A percentile compares a stretch with the other conserved stretches of the same genome.
phyloP scores from a whole-genome alignment of 140 eudicot species.

The Eryngium alpinum region DNA sequence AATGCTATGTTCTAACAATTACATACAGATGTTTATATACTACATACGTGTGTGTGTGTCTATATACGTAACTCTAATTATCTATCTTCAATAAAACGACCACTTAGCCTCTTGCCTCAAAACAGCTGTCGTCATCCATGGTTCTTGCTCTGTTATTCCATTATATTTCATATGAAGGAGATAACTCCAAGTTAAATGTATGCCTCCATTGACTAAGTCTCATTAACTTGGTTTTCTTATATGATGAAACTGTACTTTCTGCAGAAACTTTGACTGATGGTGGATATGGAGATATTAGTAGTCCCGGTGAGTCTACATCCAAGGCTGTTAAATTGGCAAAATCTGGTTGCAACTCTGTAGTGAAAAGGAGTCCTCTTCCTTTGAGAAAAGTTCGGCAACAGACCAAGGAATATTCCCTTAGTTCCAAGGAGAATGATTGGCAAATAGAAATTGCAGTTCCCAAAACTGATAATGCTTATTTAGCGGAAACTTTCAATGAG shows the following conservation, averaged over 20 bases:
- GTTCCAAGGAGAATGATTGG: conserved; percentile 57
- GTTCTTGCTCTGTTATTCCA: no score
- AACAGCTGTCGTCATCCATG: no score
- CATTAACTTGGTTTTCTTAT: not conserved
- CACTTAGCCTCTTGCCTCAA: no score
- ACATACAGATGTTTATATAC: no score
- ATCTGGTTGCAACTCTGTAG: conserved; percentile 26
- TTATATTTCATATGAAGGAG: no score
- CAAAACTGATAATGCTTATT: conserved; percentile 36
- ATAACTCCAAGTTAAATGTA: not conserved
- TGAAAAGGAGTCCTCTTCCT: conserved; percentile 54
- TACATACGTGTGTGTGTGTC: no score
- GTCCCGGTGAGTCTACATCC: conserved; percentile 43
- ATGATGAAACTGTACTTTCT: conserved; percentile 10
- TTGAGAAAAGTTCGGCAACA: conserved; percentile 46
- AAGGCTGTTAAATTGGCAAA: conserved; percentile 26
- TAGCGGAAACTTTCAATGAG: conserved; percentile 45
- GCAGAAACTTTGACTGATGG: conserved; percentile 47
- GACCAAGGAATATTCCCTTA: conserved; percentile 37
- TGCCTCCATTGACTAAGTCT: not conserved
- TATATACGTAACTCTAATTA: no score
- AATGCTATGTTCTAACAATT: no score
- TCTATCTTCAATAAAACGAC: no score
- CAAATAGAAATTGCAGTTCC: conserved; percentile 69
- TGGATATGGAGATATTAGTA: conserved; percentile 51